Evolutionary conservation across 805 yeast species (phyloP), one percentile per base, ranked within the genome.

Genomic region (Maudiozyma bulderi): DNA sequence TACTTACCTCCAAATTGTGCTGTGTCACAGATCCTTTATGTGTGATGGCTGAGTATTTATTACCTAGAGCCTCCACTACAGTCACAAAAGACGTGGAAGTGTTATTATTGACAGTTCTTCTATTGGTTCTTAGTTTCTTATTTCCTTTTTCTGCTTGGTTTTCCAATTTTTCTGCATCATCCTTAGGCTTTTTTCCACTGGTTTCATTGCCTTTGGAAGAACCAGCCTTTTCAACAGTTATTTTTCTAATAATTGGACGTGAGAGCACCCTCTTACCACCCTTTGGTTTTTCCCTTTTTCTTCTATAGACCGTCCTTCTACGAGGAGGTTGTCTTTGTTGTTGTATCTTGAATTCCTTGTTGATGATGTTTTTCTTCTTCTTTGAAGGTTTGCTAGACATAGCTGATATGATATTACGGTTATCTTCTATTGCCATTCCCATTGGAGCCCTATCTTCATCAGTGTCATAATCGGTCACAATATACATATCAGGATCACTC

Each of bases 1-100:
- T 31, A 14, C 34, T 9, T 15, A 14, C 26, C n/a, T 6, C 15
- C 13, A 32, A 8, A 40, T 28, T 14, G 26, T 32, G 14, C 6
- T 28, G 10, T 11, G 28, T 14, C 28, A 20, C 8, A 31, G 37
- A 10, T 33, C 14, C 30, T 10, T 35, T 47, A 33, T 40, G 34
- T n/a, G 40, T 44, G 6, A 52, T 33, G 3, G 55, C 13, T 1
- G 54, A 57, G 47, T 56, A 60, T 11, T 46, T 49, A 30, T 54
- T 48, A 10, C 65, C 56, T 6, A 52, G 43, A 5, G 60, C 58
- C 44, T 64, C 68, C 4, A 64, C 51, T 11, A 61, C 59, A 5
- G 66, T 62, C 1, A 56, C 51, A 44, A 59, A 62, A 3, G 55
- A 50, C n/a, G 50, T 48, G n/a, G 50, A 54, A 47, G 54, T 51